These are phyloP conservation scores for Citrus hindsii DNA, from an alignment of 345 rosid species.

Conservation along the genomic window DNA sequence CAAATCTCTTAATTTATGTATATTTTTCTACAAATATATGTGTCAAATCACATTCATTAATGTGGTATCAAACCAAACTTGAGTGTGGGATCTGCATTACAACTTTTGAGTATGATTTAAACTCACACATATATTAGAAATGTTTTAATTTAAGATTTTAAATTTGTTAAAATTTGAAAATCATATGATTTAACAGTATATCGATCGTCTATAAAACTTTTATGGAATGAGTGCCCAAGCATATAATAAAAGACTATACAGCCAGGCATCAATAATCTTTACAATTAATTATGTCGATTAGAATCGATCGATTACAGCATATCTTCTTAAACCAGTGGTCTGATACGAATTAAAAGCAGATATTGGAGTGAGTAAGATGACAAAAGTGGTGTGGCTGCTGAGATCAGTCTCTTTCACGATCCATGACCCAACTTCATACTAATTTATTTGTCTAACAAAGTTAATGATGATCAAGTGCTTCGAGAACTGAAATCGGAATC, in stretches of 20 bases:
- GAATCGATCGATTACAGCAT: neutral
- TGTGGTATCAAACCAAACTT: too few species aligned
- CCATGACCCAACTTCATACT: neutral
- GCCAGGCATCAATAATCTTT: neutral
- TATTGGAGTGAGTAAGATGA: neutral
- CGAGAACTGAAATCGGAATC: neutral
- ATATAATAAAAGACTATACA: neutral
- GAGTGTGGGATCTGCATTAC: too few species aligned
- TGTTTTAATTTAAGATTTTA: fast-evolving
- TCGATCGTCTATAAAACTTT: too few species aligned
- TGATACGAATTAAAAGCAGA: neutral
- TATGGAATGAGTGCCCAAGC: neutral
- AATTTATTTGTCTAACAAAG: neutral
- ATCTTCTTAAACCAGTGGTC: neutral
- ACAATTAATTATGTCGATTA: neutral
- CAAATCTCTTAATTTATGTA: too few species aligned
- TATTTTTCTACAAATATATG: too few species aligned
- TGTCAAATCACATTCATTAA: too few species aligned
- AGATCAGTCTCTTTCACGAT: neutral
- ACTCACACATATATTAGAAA: too few species aligned
- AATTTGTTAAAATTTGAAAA: too few species aligned
- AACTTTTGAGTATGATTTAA: too few species aligned
- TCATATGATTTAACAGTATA: too few species aligned
- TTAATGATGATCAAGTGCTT: neutral
- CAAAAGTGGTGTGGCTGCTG: neutral